Conservation (phyloP, 2,329 filamentous ascomycete genomes). For the Diaporthe aspalathi region DNA sequence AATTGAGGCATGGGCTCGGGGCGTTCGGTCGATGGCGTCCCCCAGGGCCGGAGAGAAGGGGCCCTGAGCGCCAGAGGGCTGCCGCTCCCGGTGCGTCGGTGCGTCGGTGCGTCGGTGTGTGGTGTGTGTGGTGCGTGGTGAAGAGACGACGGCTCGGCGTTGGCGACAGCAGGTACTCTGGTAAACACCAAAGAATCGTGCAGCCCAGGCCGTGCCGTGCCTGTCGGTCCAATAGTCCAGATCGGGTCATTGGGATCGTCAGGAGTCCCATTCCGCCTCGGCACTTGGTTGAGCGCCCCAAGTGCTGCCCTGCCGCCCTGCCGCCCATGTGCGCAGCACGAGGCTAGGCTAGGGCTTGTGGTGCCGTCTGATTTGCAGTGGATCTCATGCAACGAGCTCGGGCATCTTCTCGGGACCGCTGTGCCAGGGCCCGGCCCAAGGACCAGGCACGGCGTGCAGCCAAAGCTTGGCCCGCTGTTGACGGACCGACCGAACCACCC, state of each 20-base stretch:
- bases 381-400: conserved; percentile 7
- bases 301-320: background rate
- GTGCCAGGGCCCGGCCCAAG: background rate
- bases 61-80: background rate
- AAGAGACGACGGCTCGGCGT: conserved; percentile 15
- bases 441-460: background rate
- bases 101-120: background rate
- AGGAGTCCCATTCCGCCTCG: conserved; percentile 9
- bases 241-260: conserved; percentile 25
- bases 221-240: conserved; percentile 19
- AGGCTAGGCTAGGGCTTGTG: background rate
- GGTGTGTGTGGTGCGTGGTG: too few relatives aligned
- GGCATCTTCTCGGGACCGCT: conserved; percentile 23
- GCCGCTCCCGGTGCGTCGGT: conserved; percentile 2
- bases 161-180: background rate
- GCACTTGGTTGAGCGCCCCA: conserved; percentile 6
- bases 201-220: conserved; percentile 26
- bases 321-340: conserved; percentile 14
- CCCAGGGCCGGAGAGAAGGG: background rate
- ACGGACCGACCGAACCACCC: conserved; percentile 23
- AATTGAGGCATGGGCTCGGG: conserved; percentile 11
- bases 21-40: conserved; percentile 1
- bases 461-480: conserved; percentile 18
- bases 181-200: conserved; percentile 23
- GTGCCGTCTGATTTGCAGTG: conserved; percentile 14